A percentile compares a stretch with the other conserved stretches of the same genome.
Evolutionary conservation across 352 stramenopile genomes (phyloP).

Genomic region (Phytophthora tentaculata): DNA sequence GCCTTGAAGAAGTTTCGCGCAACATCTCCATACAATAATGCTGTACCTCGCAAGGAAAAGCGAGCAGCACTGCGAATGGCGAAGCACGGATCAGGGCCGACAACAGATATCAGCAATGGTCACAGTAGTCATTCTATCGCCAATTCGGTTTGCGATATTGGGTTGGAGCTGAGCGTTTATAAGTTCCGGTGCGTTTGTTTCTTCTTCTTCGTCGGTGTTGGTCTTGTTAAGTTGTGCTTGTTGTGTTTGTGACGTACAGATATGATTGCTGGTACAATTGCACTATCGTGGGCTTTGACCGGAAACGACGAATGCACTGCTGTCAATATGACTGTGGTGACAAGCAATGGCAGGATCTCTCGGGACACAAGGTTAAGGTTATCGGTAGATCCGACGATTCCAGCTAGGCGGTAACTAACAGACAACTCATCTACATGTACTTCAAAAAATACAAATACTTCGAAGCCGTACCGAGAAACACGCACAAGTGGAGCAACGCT

Average conservation of each 20-base stretch:
- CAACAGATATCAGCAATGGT: slow-evolving; percentile 4
- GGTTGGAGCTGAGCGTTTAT: slow-evolving; percentile 66
- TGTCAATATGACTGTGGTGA: slow-evolving; percentile 85
- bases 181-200: slow-evolving; percentile 53
- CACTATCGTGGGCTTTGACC: slow-evolving; percentile 75
- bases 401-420: too few species aligned
- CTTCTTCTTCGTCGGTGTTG: background rate
- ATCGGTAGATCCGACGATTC: slow-evolving; percentile 37
- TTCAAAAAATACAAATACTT: too few species aligned
- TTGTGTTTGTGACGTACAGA: slow-evolving; percentile 24
- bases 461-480: too few species aligned
- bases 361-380: slow-evolving; percentile 54
- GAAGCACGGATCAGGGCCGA: slow-evolving; percentile 7
- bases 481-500: too few species aligned
- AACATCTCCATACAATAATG: slow-evolving; percentile 59
- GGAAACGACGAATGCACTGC: slow-evolving; percentile 75
- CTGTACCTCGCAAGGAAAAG: slow-evolving; percentile 35
- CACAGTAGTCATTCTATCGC: slow-evolving; percentile 25
- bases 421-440: too few species aligned
- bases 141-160: slow-evolving; percentile 70
- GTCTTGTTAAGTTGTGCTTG: background rate
- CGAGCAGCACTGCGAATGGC: slow-evolving; percentile 13
- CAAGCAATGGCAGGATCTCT: slow-evolving; percentile 81
- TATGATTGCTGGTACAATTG: slow-evolving; percentile 88
- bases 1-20: slow-evolving; percentile 69